These are phyloP conservation scores for Cercospora citrullina DNA, from an alignment of 2,329 filamentous ascomycete genomes.

Conservation along the genomic window DNA sequence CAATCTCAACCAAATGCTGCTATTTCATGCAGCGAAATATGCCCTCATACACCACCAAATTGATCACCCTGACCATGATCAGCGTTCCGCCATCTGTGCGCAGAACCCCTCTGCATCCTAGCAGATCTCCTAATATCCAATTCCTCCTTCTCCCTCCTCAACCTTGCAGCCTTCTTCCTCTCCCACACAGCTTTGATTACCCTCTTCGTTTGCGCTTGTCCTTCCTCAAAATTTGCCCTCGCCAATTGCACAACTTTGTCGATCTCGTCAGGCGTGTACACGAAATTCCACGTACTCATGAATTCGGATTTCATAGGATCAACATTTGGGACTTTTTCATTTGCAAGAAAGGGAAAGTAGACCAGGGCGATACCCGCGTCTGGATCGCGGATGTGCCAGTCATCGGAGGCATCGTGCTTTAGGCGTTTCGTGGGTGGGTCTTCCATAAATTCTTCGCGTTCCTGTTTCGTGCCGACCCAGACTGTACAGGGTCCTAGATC, in stretches of 20 bases:
- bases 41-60: constrained; percentile 24
- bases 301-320: constrained; percentile 82
- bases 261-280: constrained; percentile 88
- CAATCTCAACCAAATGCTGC: constrained; percentile 1
- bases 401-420: constrained; percentile 48
- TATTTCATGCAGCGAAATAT: neutral
- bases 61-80: constrained; percentile 33
- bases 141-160: constrained; percentile 52
- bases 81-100: constrained; percentile 24
- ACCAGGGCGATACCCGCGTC: constrained; percentile 84
- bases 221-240: constrained; percentile 81
- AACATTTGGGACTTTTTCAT: constrained; percentile 75
- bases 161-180: constrained; percentile 72
- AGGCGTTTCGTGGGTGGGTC: constrained; percentile 25
- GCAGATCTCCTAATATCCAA: constrained; percentile 32
- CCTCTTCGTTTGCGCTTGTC: constrained; percentile 71
- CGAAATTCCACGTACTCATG: constrained; percentile 96
- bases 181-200: constrained; percentile 89
- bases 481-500: constrained; percentile 87
- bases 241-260: constrained; percentile 81
- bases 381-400: constrained; percentile 68
- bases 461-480: constrained; percentile 85
- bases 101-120: constrained; percentile 24
- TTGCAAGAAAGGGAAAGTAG: constrained; percentile 86
- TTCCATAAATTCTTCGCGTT: constrained; percentile 44